phyloP scores from a whole-genome alignment of 805 yeast species.

The Lachancea mirantina region DNA sequence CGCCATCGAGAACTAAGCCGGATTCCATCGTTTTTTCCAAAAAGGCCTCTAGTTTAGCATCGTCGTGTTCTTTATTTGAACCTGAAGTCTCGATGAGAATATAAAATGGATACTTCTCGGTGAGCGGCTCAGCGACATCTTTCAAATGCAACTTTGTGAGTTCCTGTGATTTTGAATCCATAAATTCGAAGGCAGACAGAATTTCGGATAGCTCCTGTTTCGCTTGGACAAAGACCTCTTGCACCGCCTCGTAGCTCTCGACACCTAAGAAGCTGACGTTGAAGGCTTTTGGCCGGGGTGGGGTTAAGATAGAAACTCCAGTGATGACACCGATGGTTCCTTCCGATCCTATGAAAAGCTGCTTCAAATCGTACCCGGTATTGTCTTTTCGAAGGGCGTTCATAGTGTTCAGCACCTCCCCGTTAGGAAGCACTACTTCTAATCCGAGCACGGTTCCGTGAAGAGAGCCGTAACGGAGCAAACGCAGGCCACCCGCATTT shows the following conservation, averaged over 20 bases:
- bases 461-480: constrained; percentile 81
- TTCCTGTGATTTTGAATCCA: constrained; percentile 69
- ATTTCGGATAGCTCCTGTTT: constrained; percentile 75
- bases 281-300: constrained; percentile 76
- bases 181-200: constrained; percentile 87
- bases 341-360: constrained; percentile 87
- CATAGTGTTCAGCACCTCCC: constrained; percentile 72
- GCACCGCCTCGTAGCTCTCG: constrained; percentile 75
- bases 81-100: constrained; percentile 90
- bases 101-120: constrained; percentile 77
- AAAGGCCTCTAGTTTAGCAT: constrained; percentile 78
- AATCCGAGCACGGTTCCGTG: constrained; percentile 89
- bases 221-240: constrained; percentile 70
- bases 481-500: constrained; percentile 90
- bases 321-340: constrained; percentile 90
- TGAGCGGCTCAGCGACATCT: constrained; percentile 63
- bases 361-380: constrained; percentile 91
- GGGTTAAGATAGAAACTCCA: constrained; percentile 83
- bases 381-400: constrained; percentile 87
- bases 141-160: constrained; percentile 57
- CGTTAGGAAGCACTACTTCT: constrained; percentile 90
- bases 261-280: constrained; percentile 88
- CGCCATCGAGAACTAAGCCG: constrained; percentile 85
- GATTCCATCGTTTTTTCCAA: constrained; percentile 79
- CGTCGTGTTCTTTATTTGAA: constrained; percentile 87